Conservation (phyloP, 208 protist species). For the Leishmania turanica region DNA sequence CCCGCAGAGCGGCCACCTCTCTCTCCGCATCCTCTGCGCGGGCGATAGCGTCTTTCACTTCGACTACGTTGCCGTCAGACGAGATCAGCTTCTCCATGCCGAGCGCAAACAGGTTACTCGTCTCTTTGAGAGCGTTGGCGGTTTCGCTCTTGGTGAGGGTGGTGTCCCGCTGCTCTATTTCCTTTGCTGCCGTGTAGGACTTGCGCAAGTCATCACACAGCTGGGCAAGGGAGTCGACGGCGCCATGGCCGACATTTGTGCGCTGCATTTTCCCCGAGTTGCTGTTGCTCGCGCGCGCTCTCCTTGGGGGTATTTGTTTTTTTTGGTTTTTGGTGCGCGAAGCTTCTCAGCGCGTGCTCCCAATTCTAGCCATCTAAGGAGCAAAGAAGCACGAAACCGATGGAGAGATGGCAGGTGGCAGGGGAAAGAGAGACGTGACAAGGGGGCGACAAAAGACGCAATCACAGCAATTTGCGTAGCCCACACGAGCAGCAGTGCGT, state of each 20-base stretch:
- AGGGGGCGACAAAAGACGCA: background rate
- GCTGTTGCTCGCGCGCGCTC: background rate
- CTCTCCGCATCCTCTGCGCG: constrained; percentile 8
- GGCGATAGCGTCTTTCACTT: constrained; percentile 17
- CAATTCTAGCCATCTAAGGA: background rate
- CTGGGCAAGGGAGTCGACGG: constrained; percentile 13
- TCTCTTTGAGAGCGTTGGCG: constrained; percentile 18
- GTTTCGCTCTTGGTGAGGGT: constrained; percentile 1
- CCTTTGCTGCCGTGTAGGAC: background rate
- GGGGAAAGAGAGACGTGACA: background rate
- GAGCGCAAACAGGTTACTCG: constrained; percentile 14
- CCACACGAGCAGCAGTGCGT: background rate
- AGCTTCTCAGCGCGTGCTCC: background rate
- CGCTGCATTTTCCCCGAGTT: constrained; percentile 12
- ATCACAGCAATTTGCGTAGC: background rate
- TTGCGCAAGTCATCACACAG: constrained; percentile 6
- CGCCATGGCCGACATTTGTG: constrained; percentile 9
- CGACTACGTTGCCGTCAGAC: constrained; percentile 15
- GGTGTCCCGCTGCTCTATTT: background rate
- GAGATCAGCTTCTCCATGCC: constrained; percentile 16
- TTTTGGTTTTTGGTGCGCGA: background rate
- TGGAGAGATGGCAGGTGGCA: background rate
- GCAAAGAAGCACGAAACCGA: background rate
- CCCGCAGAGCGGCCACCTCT: constrained; percentile 33
- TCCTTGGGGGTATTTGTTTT: background rate